phyloP scores from a whole-genome alignment of 202 grass and related monocot species.

The Saccharum hybrid region DNA sequence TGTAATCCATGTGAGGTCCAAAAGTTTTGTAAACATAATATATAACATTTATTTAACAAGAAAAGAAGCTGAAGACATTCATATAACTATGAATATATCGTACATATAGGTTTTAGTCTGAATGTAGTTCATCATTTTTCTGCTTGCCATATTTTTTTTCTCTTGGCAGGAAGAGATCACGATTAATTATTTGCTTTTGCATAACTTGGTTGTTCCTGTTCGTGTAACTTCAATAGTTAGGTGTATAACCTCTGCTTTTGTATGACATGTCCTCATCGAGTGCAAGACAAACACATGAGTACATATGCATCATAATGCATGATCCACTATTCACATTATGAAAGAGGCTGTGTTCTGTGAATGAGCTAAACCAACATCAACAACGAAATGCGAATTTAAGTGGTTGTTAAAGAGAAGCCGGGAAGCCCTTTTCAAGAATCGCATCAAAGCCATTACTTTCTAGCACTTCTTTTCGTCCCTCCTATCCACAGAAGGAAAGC shows the following conservation, averaged over 20 bases:
- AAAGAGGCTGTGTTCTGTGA: not conserved
- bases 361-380: not conserved
- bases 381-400: not conserved
- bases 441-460: not conserved
- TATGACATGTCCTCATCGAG: not conserved
- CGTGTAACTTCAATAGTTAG: not conserved
- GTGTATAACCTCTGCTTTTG: not conserved
- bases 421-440: not conserved
- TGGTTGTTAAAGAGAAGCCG: not conserved
- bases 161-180: not conserved
- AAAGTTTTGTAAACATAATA: no score
- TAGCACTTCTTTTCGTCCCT: not conserved
- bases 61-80: not conserved
- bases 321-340: not conserved
- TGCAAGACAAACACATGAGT: not conserved
- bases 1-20: not conserved
- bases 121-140: not conserved
- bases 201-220: not conserved
- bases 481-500: constrained; percentile 3
- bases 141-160: not conserved
- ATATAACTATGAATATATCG: not conserved
- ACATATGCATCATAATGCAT: not conserved
- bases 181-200: not conserved
- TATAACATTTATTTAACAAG: not conserved
- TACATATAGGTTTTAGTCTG: not conserved